A percentile compares a stretch with the other conserved stretches of the same genome.
phyloP scores from a whole-genome alignment of 768 basidiomycete genomes.

The Tricholoma matsutake region DNA sequence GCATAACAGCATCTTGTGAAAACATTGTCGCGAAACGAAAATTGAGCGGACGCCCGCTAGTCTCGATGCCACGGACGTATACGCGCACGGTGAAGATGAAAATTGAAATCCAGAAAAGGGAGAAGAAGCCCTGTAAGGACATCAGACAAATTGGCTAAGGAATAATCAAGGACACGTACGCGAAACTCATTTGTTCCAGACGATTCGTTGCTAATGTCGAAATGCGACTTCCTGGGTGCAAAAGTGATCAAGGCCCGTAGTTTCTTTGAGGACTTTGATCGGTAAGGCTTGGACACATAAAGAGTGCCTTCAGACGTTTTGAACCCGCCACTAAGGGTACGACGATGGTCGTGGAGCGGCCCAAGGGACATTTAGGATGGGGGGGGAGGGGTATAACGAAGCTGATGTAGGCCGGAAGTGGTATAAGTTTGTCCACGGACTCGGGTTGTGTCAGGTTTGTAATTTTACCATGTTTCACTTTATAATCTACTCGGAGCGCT shows the following conservation, averaged over 20 bases:
- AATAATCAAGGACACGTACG: constrained; percentile 34
- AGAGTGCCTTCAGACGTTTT: constrained; percentile 62
- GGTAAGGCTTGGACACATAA: constrained; percentile 73
- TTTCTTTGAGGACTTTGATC: constrained; percentile 71
- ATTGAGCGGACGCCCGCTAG: constrained; percentile 74
- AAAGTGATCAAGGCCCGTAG: constrained; percentile 84
- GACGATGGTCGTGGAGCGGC: constrained; percentile 8
- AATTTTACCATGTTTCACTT: background rate
- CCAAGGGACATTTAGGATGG: constrained; percentile 1
- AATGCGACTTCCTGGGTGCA: constrained; percentile 78
- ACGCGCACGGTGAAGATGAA: constrained; percentile 80
- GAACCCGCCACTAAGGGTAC: constrained; percentile 41
- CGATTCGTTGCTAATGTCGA: constrained; percentile 76
- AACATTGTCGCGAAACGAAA: constrained; percentile 84
- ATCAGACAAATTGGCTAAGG: background rate
- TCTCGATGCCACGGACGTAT: constrained; percentile 73
- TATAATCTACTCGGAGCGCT: too few species aligned
- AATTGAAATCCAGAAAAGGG: constrained; percentile 90
- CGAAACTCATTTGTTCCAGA: constrained; percentile 85
- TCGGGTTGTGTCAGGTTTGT: background rate
- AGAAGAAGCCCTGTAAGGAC: constrained; percentile 79
- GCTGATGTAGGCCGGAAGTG: background rate
- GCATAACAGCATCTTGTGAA: constrained; percentile 76
- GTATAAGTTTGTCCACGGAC: background rate
- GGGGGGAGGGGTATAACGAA: background rate